These are phyloP conservation scores for Plasmodium gonderi DNA, from an alignment of 169 alveolate genomes.

Conservation along the genomic window DNA sequence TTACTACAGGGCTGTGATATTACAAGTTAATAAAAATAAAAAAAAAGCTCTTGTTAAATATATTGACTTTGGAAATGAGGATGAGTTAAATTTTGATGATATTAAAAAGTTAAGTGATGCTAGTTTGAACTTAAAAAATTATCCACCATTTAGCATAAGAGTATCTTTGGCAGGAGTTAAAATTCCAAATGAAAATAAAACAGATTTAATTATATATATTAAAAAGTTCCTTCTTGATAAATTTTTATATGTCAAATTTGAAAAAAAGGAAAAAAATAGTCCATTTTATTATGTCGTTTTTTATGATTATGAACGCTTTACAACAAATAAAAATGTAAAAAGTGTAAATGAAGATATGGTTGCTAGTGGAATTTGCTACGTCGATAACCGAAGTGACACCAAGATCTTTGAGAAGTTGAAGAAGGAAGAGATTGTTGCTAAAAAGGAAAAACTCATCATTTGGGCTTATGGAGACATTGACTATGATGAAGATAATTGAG, in stretches of 20 bases:
- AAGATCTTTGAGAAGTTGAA: conserved; percentile 68
- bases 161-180: conserved; percentile 55
- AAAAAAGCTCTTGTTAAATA: conserved; percentile 52
- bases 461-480: conserved; percentile 75
- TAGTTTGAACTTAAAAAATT: conserved; percentile 31
- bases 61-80: conserved; percentile 73
- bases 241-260: conserved; percentile 67
- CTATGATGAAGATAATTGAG: conserved; percentile 43
- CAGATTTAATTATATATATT: conserved; percentile 34
- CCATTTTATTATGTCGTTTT: conserved; percentile 34
- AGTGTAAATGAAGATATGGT: conserved; percentile 69
- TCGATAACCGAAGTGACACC: conserved; percentile 60
- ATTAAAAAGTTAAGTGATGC: conserved; percentile 38
- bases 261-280: conserved; percentile 24
- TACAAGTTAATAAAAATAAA: conserved; percentile 54
- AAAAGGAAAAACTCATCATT: conserved; percentile 35
- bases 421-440: conserved; percentile 46
- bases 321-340: conserved; percentile 63
- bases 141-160: conserved; percentile 29
- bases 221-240: conserved; percentile 51
- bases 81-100: conserved; percentile 49
- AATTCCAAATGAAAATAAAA: conserved; percentile 63
- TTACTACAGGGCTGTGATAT: conserved; percentile 49
- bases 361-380: conserved; percentile 43
- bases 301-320: conserved; percentile 69